Evolutionary conservation across 208 protist genomes (phyloP).

Genomic region (Crithidia expoeki): DNA sequence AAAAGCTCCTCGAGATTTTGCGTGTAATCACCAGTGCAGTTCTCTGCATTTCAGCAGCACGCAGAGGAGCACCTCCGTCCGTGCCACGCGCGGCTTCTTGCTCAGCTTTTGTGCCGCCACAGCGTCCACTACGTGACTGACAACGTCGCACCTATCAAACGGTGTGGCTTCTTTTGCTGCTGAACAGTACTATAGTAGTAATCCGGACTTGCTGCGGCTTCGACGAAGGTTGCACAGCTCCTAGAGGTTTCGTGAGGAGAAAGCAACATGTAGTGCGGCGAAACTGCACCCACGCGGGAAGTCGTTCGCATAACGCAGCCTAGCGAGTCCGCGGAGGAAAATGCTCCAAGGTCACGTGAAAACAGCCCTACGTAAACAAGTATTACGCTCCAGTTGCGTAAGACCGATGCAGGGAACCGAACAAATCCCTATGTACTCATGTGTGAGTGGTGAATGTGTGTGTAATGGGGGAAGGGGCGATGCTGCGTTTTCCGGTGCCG

Average conservation of each 20-base stretch:
- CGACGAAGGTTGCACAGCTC: constrained; percentile 43
- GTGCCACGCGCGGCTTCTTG: constrained; percentile 20
- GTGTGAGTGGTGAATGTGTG: background rate
- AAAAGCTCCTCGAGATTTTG: constrained; percentile 39
- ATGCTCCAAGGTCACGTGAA: background rate
- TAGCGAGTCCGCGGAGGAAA: constrained; percentile 9
- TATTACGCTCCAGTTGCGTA: background rate
- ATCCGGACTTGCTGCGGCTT: constrained; percentile 40
- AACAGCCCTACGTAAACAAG: constrained; percentile 8
- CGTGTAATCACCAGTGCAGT: constrained; percentile 57
- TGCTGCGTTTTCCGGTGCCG: background rate
- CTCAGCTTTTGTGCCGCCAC: constrained; percentile 38
- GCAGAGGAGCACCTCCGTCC: constrained; percentile 47
- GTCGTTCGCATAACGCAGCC: constrained; percentile 31
- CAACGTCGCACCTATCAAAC: constrained; percentile 32
- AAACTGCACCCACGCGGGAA: constrained; percentile 44
- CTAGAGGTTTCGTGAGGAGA: constrained; percentile 64
- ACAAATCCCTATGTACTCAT: background rate
- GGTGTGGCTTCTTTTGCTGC: constrained; percentile 39
- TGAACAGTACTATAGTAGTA: constrained; percentile 45
- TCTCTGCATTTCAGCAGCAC: constrained; percentile 48
- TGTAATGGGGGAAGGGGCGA: background rate
- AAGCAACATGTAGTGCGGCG: constrained; percentile 49
- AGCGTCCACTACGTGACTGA: constrained; percentile 42
- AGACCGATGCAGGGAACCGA: background rate